phyloP scores from a whole-genome alignment of 2,329 filamentous ascomycete species.

The Didymella keratinophila region DNA sequence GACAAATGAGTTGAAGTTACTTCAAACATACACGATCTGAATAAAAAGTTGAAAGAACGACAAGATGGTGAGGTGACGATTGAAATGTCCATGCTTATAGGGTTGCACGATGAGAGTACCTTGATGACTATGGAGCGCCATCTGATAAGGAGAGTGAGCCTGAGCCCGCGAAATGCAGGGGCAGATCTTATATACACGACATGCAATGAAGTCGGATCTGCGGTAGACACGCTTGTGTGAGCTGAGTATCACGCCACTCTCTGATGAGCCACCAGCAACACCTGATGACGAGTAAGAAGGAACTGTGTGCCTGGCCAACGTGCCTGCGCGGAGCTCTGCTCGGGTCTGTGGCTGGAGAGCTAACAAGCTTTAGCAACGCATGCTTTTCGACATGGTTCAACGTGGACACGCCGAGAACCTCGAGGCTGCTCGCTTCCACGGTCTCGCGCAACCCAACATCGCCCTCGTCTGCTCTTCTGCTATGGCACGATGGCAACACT shows the following conservation, averaged over 20 bases:
- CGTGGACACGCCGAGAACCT: neutral
- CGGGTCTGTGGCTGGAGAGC: too few species aligned
- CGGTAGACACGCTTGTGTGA: slow-evolving; percentile 20
- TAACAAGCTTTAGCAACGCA: too few species aligned
- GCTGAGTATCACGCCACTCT: slow-evolving; percentile 43
- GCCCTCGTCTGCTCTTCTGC: neutral
- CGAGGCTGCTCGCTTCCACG: neutral
- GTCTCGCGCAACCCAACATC: neutral
- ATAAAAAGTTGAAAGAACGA: slow-evolving; percentile 9
- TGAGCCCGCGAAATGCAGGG: neutral
- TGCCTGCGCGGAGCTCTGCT: too few species aligned
- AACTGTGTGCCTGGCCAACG: too few species aligned
- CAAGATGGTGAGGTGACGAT: neutral
- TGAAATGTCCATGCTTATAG: neutral
- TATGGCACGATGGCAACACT: too few species aligned
- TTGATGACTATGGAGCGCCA: slow-evolving; percentile 8
- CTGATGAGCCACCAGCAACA: neutral
- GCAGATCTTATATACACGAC: slow-evolving; percentile 3
- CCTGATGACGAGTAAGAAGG: too few species aligned
- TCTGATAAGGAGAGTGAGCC: slow-evolving; percentile 4
- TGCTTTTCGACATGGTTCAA: too few species aligned
- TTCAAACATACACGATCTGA: neutral
- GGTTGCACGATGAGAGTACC: slow-evolving; percentile 10
- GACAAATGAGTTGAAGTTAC: neutral
- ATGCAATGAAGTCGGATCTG: slow-evolving; percentile 1